Evolutionary conservation across 1,139 yeast species (phyloP).

Genomic region (Suhomyces chickasaworum): DNA sequence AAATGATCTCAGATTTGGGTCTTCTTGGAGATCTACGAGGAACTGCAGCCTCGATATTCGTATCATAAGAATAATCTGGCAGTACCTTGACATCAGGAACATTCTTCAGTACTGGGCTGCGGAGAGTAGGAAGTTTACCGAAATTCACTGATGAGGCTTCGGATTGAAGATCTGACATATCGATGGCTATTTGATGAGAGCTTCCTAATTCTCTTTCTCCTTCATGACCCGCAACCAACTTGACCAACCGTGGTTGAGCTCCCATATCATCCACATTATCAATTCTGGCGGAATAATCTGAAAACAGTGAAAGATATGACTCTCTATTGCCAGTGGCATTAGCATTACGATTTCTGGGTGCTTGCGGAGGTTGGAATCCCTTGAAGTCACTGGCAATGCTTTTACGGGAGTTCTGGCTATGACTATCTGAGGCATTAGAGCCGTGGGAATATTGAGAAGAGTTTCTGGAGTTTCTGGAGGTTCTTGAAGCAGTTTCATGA

Average conservation of each 20-base stretch:
- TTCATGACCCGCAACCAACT: constrained; percentile 11
- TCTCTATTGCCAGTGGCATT: constrained; percentile 20
- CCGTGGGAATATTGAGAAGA: constrained; percentile 9
- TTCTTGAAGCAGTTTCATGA: constrained; percentile 3
- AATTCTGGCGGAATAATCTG: constrained; percentile 33
- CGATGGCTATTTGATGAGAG: constrained; percentile 5
- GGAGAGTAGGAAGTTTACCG: constrained; percentile 23
- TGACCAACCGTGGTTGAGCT: constrained; percentile 15
- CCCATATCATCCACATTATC: constrained; percentile 22
- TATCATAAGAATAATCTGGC: constrained; percentile 37
- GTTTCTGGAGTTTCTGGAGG: too few species aligned
- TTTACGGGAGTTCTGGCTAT: constrained; percentile 4
- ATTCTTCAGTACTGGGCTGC: constrained; percentile 7
- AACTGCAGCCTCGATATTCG: constrained; percentile 41
- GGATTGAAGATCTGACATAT: constrained; percentile 12
- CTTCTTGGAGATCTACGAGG: constrained; percentile 48
- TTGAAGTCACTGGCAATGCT: constrained; percentile 13
- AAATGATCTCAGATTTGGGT: constrained; percentile 38
- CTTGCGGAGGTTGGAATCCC: constrained; percentile 15
- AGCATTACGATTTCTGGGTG: constrained; percentile 9
- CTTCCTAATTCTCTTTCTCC: too few species aligned
- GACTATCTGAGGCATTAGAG: constrained; percentile 5
- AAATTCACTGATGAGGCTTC: constrained; percentile 19
- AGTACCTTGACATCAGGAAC: constrained; percentile 9
- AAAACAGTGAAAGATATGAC: constrained; percentile 29